Percentiles rank a stretch among this genome's conserved stretches.
Evolutionary conservation across 345 rosid genomes (phyloP).

Genomic region (Lumnitzera racemosa): DNA sequence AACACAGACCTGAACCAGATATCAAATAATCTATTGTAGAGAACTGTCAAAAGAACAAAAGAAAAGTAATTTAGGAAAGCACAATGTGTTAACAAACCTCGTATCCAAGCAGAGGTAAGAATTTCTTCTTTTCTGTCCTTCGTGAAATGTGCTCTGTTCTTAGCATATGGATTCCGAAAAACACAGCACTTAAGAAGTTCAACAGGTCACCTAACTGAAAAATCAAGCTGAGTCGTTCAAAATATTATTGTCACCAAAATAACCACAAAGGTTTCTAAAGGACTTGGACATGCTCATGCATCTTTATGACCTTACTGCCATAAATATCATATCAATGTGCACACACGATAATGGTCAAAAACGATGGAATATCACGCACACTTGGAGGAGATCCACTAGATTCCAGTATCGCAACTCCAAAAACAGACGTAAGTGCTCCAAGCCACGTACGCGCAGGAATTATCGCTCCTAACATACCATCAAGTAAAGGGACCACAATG

Average conservation of each 20-base stretch:
- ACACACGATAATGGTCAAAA: background rate
- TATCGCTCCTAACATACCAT: conserved; percentile 62
- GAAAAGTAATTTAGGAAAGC: background rate
- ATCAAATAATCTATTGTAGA: conserved; percentile 1
- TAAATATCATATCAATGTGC: too few species aligned
- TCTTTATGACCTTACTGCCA: too few species aligned
- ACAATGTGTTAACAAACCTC: conserved; percentile 25
- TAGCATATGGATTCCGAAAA: conserved; percentile 62
- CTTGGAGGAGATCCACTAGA: conserved; percentile 54
- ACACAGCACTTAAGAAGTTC: conserved; percentile 53
- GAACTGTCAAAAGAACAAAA: background rate
- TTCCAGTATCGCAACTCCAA: conserved; percentile 58
- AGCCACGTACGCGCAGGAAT: conserved; percentile 55
- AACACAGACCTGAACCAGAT: conserved; percentile 31
- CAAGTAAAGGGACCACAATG: conserved; percentile 62
- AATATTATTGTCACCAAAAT: background rate
- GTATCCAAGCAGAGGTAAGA: conserved; percentile 46
- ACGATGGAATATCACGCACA: conserved; percentile 19
- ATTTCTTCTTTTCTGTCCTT: conserved; percentile 34
- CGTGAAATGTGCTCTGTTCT: conserved; percentile 54
- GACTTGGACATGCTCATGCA: background rate
- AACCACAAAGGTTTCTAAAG: background rate
- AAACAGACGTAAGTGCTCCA: conserved; percentile 48
- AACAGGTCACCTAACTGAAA: conserved; percentile 54
- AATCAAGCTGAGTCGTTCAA: background rate